These are phyloP conservation scores for Mortierella polycephala DNA, from an alignment of 371 early-diverging fungal species.

Conservation along the genomic window DNA sequence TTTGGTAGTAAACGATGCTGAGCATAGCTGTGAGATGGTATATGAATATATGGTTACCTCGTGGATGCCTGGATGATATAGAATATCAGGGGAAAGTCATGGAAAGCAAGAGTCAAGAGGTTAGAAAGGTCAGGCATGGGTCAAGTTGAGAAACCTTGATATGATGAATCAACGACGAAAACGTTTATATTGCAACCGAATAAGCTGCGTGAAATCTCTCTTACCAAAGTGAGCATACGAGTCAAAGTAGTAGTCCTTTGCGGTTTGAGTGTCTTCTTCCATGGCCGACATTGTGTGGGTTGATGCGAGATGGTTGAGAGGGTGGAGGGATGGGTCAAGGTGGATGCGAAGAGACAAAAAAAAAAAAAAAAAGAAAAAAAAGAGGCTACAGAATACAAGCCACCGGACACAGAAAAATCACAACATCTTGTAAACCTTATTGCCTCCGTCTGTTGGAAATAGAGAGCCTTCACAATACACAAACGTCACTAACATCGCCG, in stretches of 20 bases:
- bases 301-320: background rate
- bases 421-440: background rate
- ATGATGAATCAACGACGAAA: too few relatives aligned
- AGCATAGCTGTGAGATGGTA: too few relatives aligned
- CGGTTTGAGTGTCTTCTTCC: conserved; percentile 55
- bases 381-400: background rate
- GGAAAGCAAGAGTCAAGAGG: background rate
- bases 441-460: background rate
- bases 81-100: background rate
- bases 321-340: conserved; percentile 5
- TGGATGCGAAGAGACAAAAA: conserved; percentile 10
- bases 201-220: conserved; percentile 20
- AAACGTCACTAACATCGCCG: too few relatives aligned
- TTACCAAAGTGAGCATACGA: conserved; percentile 96
- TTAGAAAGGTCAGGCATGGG: background rate
- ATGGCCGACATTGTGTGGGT: conserved; percentile 45
- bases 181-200: background rate
- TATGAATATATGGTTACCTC: conserved; percentile 33
- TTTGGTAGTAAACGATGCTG: background rate
- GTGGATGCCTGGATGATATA: conserved; percentile 59
- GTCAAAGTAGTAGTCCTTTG: conserved; percentile 95
- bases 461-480: too few relatives aligned
- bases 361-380: conserved; percentile 25
- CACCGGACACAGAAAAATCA: conserved; percentile 1
- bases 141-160: too few relatives aligned